These are phyloP conservation scores for Aspergillus luchuensis DNA, from an alignment of 2,329 filamentous ascomycete genomes.

Conservation along the genomic window DNA sequence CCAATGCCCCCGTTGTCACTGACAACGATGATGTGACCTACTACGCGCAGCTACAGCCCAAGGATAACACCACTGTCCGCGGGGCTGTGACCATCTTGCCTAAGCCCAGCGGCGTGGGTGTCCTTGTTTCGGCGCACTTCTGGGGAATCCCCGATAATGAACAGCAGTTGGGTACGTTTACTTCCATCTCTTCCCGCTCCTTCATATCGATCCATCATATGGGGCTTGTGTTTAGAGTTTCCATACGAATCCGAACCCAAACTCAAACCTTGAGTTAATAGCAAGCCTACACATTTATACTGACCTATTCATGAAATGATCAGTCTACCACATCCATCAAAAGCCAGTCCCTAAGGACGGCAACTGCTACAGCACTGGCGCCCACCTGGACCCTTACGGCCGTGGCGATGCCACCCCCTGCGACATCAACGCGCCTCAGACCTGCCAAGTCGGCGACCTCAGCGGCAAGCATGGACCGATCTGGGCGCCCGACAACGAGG, in stretches of 20 bases:
- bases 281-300: background rate
- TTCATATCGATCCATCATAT: background rate
- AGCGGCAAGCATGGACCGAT: conserved; percentile 72
- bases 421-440: conserved; percentile 57
- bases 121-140: conserved; percentile 57
- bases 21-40: conserved; percentile 63
- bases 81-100: conserved; percentile 53
- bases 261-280: background rate
- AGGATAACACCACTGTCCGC: conserved; percentile 58
- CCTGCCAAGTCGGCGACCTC: conserved; percentile 76
- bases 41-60: conserved; percentile 58
- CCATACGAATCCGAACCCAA: conserved; percentile 9
- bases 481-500: conserved; percentile 44
- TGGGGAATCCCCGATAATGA: conserved; percentile 58
- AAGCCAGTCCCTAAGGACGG: conserved; percentile 64
- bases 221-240: background rate
- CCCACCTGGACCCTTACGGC: conserved; percentile 70
- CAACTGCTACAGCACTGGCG: conserved; percentile 69
- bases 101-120: conserved; percentile 55
- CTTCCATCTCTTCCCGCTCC: background rate
- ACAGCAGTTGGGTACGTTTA: conserved; percentile 61
- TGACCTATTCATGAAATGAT: background rate
- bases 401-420: conserved; percentile 66
- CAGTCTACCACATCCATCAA: conserved; percentile 72
- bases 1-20: conserved; percentile 47